Evolutionary conservation across 345 rosid species (phyloP).

Genomic region (Syzygium oleosum): DNA sequence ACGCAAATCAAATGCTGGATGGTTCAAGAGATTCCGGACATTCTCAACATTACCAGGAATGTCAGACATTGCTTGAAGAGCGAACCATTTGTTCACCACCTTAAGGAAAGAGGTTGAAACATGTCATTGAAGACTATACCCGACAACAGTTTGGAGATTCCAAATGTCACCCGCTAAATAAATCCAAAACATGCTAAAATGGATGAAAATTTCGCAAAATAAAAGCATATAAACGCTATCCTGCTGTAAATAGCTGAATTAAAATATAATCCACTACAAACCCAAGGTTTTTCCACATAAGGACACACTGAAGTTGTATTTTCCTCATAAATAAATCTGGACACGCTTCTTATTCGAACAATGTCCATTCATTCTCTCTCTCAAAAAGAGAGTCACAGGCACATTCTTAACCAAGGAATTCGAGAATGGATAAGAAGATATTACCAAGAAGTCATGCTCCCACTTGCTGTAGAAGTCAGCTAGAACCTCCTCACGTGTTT

Average conservation of each 20-base stretch:
- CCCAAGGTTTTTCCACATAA: background rate
- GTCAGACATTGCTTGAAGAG: conserved; percentile 83
- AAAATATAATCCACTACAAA: background rate
- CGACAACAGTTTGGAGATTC: background rate
- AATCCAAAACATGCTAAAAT: background rate
- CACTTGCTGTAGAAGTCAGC: conserved; percentile 86
- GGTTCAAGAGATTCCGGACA: conserved; percentile 58
- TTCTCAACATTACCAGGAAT: conserved; percentile 84
- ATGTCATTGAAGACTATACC: background rate
- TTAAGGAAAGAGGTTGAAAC: conserved; percentile 7
- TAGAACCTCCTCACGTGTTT: conserved; percentile 67
- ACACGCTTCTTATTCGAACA: background rate
- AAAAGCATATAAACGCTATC: background rate
- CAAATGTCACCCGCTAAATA: background rate
- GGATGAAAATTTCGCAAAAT: background rate
- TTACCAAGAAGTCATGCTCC: conserved; percentile 81
- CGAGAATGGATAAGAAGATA: background rate
- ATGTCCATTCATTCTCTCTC: background rate
- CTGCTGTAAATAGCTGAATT: background rate
- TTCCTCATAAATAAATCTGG: background rate
- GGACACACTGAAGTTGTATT: background rate
- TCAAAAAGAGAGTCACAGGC: background rate
- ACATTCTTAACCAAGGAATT: background rate
- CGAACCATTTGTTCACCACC: conserved; percentile 98
- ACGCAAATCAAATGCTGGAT: conserved; percentile 85